phyloP scores from a whole-genome alignment of 78 protist species.

The Cyanophora paradoxa region DNA sequence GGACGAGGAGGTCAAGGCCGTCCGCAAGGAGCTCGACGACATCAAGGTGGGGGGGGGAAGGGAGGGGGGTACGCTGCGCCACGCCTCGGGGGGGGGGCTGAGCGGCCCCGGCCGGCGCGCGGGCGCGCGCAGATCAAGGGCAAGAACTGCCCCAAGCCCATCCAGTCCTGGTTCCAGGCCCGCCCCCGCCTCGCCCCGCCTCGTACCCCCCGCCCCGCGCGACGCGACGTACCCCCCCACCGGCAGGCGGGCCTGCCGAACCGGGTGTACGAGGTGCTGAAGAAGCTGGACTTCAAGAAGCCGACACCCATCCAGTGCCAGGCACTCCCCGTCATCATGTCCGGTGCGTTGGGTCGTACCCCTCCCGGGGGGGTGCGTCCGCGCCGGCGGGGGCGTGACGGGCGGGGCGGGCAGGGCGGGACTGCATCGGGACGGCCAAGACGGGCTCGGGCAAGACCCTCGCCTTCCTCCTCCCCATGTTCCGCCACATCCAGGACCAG shows the following conservation, averaged over 20 bases:
- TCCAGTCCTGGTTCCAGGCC: conserved; percentile 81
- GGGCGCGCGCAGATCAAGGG: conserved; percentile 46
- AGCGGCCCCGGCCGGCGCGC: neutral
- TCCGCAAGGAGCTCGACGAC: conserved; percentile 40
- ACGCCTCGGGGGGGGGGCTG: too few species aligned
- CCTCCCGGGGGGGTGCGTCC: too few species aligned
- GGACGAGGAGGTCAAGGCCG: conserved; percentile 43
- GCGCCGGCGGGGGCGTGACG: too few species aligned
- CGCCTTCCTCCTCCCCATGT: conserved; percentile 93
- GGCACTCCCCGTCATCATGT: conserved; percentile 59
- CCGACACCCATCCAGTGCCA: conserved; percentile 66
- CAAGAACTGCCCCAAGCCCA: conserved; percentile 76
- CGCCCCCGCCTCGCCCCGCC: too few species aligned
- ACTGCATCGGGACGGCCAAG: conserved; percentile 64
- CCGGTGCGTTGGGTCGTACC: too few species aligned
- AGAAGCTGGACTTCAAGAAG: conserved; percentile 11
- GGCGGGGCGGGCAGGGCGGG: too few species aligned
- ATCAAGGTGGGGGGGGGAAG: conserved; percentile 21
- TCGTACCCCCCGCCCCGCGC: too few species aligned
- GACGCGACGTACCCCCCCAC: conserved; percentile 37
- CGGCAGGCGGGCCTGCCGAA: conserved; percentile 24
- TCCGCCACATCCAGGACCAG: conserved; percentile 66
- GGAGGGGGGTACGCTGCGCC: too few species aligned
- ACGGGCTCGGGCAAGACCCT: conserved; percentile 84
- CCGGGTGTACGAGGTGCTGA: conserved; percentile 5